These are phyloP conservation scores for Chaetomium globosum DNA, from an alignment of 2,329 filamentous ascomycete genomes.

Conservation along the genomic window DNA sequence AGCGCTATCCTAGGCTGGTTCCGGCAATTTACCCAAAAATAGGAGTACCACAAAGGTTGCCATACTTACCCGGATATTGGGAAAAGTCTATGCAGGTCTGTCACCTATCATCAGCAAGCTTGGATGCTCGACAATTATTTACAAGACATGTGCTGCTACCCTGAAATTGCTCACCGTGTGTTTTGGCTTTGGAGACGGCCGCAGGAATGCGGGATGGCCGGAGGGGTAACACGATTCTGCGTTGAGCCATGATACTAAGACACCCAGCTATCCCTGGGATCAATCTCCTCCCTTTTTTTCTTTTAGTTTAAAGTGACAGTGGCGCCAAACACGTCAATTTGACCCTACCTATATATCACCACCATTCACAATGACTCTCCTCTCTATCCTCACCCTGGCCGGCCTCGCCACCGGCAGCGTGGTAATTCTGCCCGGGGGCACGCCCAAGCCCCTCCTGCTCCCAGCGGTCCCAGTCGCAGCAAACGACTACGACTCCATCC, in stretches of 20 bases:
- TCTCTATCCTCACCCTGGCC: background rate
- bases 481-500: slow-evolving; percentile 29
- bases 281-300: background rate
- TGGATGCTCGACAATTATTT: background rate
- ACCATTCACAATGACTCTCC: background rate
- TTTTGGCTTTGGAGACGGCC: background rate
- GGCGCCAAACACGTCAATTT: background rate
- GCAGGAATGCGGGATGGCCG: background rate
- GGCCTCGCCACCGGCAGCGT: slow-evolving; percentile 22
- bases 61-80: slow-evolving; percentile 16
- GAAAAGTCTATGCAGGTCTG: background rate
- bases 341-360: background rate
- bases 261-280: background rate
- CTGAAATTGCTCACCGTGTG: background rate
- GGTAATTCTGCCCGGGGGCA: slow-evolving; percentile 37
- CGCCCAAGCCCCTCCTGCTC: slow-evolving; percentile 27
- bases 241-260: background rate
- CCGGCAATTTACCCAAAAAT: slow-evolving; percentile 8
- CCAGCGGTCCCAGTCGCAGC: slow-evolving; percentile 18
- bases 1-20: background rate
- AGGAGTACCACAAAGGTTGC: background rate
- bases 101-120: background rate
- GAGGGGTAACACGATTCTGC: no score
- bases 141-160: slow-evolving; percentile 9
- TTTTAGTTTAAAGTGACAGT: background rate